Base-by-base conservation (phyloP, 495 filamentous ascomycete species). In the Sordaria brevicollis region DNA sequence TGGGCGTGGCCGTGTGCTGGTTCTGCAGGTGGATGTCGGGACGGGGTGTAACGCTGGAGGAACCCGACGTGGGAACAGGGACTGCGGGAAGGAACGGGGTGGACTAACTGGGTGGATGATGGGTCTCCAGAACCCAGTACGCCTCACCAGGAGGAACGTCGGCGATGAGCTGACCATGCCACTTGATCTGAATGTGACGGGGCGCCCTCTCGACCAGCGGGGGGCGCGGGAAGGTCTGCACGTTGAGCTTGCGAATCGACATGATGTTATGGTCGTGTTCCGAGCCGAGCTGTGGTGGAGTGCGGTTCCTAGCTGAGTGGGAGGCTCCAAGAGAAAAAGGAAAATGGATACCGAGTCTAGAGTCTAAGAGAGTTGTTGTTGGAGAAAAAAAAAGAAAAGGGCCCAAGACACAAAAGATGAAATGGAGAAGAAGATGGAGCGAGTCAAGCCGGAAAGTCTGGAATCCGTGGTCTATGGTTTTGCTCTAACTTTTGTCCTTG, bases 121-220 rank as follows among this genome's bases (percentile, higher is more conserved):
- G 81, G 35, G 85, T 87, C 76, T 89, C 86, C 65, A 89, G 74
- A n/a, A 86, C 86, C 86, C 86, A 87, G 77, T 83, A 87, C 4
- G 79, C 85, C 37, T 85, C 81, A 69, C 78, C 82, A 13, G 86
- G 86, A n/a, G 77, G 71, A 68, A 73, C 74, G 39, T 87, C 85
- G 11, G 85, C 86, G 67, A 88, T 83, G 69, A 81, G 77, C 36
- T 84, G 76, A 65, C 78, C 81, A 38, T 84, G 75, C 81, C 82
- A 87, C 74, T 83, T 85, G 68, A 88, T 79, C 70, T 82, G 82
- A 31, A 89, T 79, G 74, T 86, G 83, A 35, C 82, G 75, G 17
- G 80, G 70, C 29, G 79, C 83, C 70, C 77, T 78, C 71, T 88
- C 86, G 67, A 86, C 80, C 34, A 84, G 73, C 0, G 86, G 86